These are phyloP conservation scores for Cetraspora pellucida DNA, from an alignment of 192 early-diverging fungal species.

Conservation along the genomic window DNA sequence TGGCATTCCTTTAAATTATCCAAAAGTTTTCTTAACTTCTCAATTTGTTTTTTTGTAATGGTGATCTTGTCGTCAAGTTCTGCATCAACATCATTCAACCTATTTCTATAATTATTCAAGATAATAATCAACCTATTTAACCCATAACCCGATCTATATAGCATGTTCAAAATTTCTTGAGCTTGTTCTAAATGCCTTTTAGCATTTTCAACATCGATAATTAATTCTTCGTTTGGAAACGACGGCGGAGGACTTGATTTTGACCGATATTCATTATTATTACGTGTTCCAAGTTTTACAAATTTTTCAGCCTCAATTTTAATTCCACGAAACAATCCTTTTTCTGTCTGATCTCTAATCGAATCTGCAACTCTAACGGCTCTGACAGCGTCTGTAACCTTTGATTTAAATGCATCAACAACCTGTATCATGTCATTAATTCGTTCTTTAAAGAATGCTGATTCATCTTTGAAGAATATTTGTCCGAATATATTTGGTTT, in stretches of 20 bases:
- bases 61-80: not conserved
- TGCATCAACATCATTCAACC: not conserved
- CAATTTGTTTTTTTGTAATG: not conserved
- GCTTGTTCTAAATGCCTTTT: not conserved
- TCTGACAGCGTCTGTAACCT: not conserved
- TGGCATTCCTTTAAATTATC: conserved; percentile 5
- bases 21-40: not conserved
- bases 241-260: too few relatives aligned
- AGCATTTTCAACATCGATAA: conserved; percentile 4
- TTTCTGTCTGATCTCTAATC: not conserved
- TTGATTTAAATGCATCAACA: not conserved
- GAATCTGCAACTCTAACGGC: not conserved
- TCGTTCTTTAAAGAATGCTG: not conserved
- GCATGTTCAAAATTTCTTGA: not conserved
- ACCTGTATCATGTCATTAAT: not conserved
- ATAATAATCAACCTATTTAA: conserved; percentile 2
- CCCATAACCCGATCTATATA: not conserved
- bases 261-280: not conserved
- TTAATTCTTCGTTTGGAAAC: not conserved
- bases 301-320: not conserved
- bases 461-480: not conserved
- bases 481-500: conserved; percentile 1
- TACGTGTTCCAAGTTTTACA: not conserved
- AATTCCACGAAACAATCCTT: not conserved
- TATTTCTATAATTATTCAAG: conserved; percentile 15